These are phyloP conservation scores for Cutaneotrichosporon sp. DNA, from an alignment of 1,284 basidiomycete species.

Conservation along the genomic window DNA sequence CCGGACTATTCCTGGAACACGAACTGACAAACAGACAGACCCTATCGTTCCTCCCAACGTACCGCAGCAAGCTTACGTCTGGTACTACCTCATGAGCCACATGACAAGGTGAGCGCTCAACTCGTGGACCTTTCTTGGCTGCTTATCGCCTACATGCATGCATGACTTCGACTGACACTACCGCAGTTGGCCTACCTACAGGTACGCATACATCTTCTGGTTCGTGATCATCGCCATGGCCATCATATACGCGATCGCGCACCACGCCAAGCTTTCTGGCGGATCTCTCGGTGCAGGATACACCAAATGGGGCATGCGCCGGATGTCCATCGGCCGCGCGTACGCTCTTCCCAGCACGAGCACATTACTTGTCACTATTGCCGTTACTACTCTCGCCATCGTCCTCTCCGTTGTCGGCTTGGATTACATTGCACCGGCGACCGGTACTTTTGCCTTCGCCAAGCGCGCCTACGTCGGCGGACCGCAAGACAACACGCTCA, in stretches of 20 bases:
- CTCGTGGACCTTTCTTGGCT: too few species aligned
- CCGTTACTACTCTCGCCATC: slow-evolving; percentile 52
- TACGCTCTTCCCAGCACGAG: slow-evolving; percentile 60
- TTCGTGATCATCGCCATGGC: slow-evolving; percentile 34
- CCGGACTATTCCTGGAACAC: too few species aligned
- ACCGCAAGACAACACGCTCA: not conserved
- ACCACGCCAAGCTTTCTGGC: slow-evolving; percentile 40
- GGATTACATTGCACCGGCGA: slow-evolving; percentile 65
- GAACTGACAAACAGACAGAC: not conserved
- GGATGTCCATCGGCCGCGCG: slow-evolving; percentile 48
- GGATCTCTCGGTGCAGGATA: slow-evolving; percentile 37
- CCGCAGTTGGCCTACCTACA: slow-evolving; percentile 38
- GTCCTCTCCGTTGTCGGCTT: slow-evolving; percentile 60
- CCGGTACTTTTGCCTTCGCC: slow-evolving; percentile 52
- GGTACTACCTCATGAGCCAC: slow-evolving; percentile 40
- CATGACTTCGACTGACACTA: not conserved
- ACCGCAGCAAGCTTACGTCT: slow-evolving; percentile 23
- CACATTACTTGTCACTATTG: slow-evolving; percentile 54
- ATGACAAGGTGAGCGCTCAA: slow-evolving; percentile 40
- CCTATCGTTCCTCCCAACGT: slow-evolving; percentile 8
- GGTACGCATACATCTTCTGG: slow-evolving; percentile 46
- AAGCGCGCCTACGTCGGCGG: not conserved
- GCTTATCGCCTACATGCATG: not conserved
- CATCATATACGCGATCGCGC: slow-evolving; percentile 33
- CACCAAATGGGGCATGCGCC: slow-evolving; percentile 38